Base-by-base conservation (phyloP, 2,329 filamentous ascomycete genomes). In the Aschersonia sp. region DNA sequence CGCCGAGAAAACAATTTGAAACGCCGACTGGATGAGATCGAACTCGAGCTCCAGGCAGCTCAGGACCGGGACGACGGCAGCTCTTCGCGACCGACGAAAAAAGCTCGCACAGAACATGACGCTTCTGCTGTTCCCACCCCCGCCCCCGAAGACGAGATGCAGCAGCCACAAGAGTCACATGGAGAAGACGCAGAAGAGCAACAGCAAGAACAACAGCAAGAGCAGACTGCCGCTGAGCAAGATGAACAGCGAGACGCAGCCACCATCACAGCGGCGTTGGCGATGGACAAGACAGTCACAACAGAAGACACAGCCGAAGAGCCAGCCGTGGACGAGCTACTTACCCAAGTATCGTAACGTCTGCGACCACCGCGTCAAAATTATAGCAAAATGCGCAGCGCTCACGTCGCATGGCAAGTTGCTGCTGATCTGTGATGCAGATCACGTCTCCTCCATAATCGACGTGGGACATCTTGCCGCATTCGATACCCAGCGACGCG, bases 1-100 rank as follows among this genome's bases (percentile, higher is more conserved):
- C 76, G 79, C 46, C 76, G 87, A 38, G 89, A 94, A 63, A 85
- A 88, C 50, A 84, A 82, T 49, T 73, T 94, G 40, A 94, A 94
- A 67, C 77, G 84, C 46, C 80, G 85, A 46, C 70, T 94, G n/a
- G 84, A 86, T 49, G 86, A 94, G 55, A 69, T 89, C 43, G 85
- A 91, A 59, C 72, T 75, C 40, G 76, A 78, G 60, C 60, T 74
- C 1, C 70, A 68, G 47, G 65, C 57, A 5, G 53, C 52, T 1
- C 53, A 55, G 43, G 56, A 51, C 2, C 49, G 51, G 5, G 30
- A 50, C 3, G 53, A 51, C 10, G 51, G 30, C 10, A 44, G 45
- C 12, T 12, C 49, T 29, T 52, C 56, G 10, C 51, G 50, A 35
- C 48, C 47, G 9, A 50, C 42, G 35, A 55, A 55, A 46, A 53